Base-by-base conservation (phyloP, 805 yeast genomes). In the Yamadazyma paraphyllophila region DNA sequence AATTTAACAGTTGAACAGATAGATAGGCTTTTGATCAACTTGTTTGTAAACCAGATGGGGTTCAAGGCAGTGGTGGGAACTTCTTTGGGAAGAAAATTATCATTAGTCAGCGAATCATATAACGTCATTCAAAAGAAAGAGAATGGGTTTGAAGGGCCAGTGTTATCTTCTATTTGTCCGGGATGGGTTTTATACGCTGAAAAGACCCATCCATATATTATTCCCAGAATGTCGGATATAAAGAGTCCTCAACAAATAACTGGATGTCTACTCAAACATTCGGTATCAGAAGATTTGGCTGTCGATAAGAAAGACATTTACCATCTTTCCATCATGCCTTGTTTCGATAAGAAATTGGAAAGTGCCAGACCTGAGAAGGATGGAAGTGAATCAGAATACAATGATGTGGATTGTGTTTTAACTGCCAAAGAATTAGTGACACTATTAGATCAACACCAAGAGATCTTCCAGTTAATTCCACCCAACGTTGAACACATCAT, bases 131-230 rank as follows among this genome's bases (percentile, higher is more conserved):
- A 69, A 25, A 77, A 78, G 43, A 46, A 73, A 30, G 49, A 69
- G 41, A 39, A 50, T 31, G 16, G 50, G 47, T 16, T 20, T 12
- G 47, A 43, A 16, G 63, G 69, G 7, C 95, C 96, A 0, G 58
- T 78, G 1, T 62, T 94, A 39, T 77, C 90, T 20, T 80, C 90
- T 11, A 76, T 85, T 0, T 92, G 98, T 64, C 99, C 99, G 0
- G 99, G 99, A 0, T 94, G 96, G 89, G 94, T 94, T 0, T 73
- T 94, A 24, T 94, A 94, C 58, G 96, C 92, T 0, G 98, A 94
- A 55, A 94, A 94, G 70, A 91, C 98, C 0, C 97, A 92, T 61
- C 95, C 96, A 0, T 82, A 86, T 51, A 69, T 94, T 8, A 66
- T 90, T 12, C 85, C 91, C 0, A 71, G 75, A 47, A 60, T 94